Conservation (phyloP, 2,329 filamentous ascomycete genomes). For the Claviceps fusiformis region DNA sequence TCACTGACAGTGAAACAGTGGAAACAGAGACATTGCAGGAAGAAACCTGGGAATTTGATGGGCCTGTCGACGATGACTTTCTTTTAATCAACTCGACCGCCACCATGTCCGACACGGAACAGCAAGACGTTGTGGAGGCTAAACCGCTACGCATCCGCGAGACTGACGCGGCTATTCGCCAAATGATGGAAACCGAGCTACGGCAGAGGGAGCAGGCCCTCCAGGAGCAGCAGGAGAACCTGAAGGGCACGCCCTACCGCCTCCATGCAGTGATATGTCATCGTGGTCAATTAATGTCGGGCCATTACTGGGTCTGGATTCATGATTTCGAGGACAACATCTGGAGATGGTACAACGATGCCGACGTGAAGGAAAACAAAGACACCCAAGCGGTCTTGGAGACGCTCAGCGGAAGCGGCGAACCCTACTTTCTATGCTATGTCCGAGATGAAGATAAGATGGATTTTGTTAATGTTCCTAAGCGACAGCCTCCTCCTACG, state of each 20-base stretch:
- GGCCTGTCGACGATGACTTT: constrained; percentile 23
- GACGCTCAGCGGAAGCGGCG: constrained; percentile 52
- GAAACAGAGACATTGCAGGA: constrained; percentile 4
- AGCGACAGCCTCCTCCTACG: constrained; percentile 18
- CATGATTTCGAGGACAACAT: constrained; percentile 69
- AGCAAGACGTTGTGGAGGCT: constrained; percentile 4
- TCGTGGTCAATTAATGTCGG: constrained; percentile 55
- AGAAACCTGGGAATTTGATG: constrained; percentile 26
- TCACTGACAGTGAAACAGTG: background rate
- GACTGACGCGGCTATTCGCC: constrained; percentile 20
- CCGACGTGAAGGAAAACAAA: constrained; percentile 55
- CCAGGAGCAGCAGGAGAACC: constrained; percentile 27
- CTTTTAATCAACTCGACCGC: constrained; percentile 14
- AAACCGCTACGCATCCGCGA: constrained; percentile 10
- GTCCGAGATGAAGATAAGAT: constrained; percentile 55
- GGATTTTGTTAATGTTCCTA: constrained; percentile 33
- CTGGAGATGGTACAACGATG: constrained; percentile 94
- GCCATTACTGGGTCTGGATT: constrained; percentile 97
- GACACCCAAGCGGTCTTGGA: constrained; percentile 56
- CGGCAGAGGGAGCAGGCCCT: constrained; percentile 15
- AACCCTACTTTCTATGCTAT: constrained; percentile 75
- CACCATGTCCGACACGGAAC: background rate
- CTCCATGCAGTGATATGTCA: constrained; percentile 93
- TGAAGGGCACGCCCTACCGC: constrained; percentile 57
- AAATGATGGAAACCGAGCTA: constrained; percentile 32